phyloP scores from a whole-genome alignment of 352 stramenopile genomes.

The Globisporangium cystogenes region DNA sequence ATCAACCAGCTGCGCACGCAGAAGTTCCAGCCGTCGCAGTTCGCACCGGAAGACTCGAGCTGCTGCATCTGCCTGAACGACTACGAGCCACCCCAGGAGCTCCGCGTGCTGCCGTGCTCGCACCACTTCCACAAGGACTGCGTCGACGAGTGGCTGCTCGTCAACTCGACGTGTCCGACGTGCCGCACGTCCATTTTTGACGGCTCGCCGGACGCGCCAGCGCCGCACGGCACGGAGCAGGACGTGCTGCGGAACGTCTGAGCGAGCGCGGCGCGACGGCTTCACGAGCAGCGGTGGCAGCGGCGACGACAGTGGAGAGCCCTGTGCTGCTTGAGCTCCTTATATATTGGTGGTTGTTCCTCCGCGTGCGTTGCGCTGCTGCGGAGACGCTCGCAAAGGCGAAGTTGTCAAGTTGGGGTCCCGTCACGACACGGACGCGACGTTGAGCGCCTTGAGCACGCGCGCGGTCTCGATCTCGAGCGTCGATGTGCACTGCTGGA shows the following conservation, averaged over 20 bases:
- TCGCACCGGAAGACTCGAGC: constrained; percentile 75
- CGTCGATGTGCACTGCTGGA: constrained; percentile 4
- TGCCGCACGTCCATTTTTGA: constrained; percentile 83
- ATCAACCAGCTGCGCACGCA: constrained; percentile 65
- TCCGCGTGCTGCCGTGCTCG: constrained; percentile 93
- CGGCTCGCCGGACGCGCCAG: neutral
- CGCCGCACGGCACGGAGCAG: constrained; percentile 33
- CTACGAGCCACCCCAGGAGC: constrained; percentile 82
- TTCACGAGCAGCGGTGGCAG: neutral
- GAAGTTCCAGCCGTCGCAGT: constrained; percentile 56
- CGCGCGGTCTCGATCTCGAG: constrained; percentile 10
- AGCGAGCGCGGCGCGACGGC: neutral
- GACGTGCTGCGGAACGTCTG: constrained; percentile 61
- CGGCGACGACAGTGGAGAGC: neutral
- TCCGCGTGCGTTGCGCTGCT: neutral
- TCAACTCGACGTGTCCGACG: constrained; percentile 86
- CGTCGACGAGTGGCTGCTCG: constrained; percentile 85
- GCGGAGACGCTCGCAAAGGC: no score
- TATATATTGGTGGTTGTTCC: constrained; percentile 10
- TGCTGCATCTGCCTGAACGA: constrained; percentile 92
- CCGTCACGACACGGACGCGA: neutral
- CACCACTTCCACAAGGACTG: constrained; percentile 95
- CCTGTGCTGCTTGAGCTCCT: neutral
- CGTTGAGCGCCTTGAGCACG: constrained; percentile 7
- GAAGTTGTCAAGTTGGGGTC: no score